Evolutionary conservation across 768 basidiomycete species (phyloP).

Genomic region (Podaxis rugospora): DNA sequence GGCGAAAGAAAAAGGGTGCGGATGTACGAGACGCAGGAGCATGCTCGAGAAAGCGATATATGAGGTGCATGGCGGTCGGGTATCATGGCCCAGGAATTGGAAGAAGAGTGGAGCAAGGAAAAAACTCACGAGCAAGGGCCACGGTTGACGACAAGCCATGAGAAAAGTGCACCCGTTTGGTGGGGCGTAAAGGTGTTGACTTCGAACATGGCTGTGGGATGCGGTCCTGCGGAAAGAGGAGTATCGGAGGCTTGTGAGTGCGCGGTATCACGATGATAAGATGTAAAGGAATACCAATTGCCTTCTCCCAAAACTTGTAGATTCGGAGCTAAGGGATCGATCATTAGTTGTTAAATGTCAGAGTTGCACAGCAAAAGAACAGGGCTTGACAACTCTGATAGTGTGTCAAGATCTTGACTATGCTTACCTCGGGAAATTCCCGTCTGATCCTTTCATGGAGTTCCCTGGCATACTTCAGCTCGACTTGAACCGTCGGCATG

Average conservation of each 20-base stretch:
- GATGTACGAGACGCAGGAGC: neutral
- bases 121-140: constrained; percentile 65
- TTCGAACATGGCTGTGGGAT: constrained; percentile 71
- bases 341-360: constrained; percentile 1
- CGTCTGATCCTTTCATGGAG: constrained; percentile 55
- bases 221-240: constrained; percentile 39
- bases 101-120: neutral
- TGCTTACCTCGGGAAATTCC: constrained; percentile 64
- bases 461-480: constrained; percentile 45
- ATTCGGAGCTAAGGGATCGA: constrained; percentile 45
- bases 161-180: constrained; percentile 65
- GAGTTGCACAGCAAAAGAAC: neutral
- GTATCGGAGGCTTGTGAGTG: neutral
- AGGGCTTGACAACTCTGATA: neutral
- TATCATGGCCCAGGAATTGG: neutral
- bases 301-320: constrained; percentile 56
- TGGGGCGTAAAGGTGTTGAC: constrained; percentile 64
- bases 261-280: neutral
- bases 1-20: neutral
- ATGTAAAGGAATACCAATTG: constrained; percentile 42
- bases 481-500: constrained; percentile 37
- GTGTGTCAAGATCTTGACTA: neutral
- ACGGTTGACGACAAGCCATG: constrained; percentile 62
- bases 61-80: neutral
- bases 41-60: neutral